Evolutionary conservation across 2,329 filamentous ascomycete species (phyloP).

Genomic region (Emmonsiellopsis sp.): DNA sequence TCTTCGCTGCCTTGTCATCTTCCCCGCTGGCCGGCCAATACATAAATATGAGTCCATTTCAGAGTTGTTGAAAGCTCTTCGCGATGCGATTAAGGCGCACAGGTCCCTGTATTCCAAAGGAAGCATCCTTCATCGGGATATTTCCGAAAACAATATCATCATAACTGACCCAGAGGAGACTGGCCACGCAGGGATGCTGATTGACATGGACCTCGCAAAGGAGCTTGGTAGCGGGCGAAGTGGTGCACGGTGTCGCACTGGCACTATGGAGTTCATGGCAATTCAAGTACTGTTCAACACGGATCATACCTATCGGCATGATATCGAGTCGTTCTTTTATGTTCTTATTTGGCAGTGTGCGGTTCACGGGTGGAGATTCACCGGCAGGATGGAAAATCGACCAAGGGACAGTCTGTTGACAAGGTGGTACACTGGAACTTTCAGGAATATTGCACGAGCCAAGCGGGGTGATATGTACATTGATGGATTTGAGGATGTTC

Average conservation of each 20-base stretch:
- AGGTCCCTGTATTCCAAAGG: constrained; percentile 24
- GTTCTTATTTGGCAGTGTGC: constrained; percentile 16
- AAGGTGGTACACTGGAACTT: constrained; percentile 18
- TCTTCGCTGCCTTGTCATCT: constrained; percentile 23
- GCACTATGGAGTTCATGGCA: constrained; percentile 25
- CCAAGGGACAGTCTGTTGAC: constrained; percentile 4
- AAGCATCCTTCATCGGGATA: constrained; percentile 29
- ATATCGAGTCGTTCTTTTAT: no score
- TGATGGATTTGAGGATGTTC: not conserved
- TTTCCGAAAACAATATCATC: constrained; percentile 33
- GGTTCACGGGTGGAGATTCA: no score
- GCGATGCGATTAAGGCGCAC: constrained; percentile 30
- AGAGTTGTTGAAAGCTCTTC: constrained; percentile 27
- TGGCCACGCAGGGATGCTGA: constrained; percentile 21
- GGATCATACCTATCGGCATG: constrained; percentile 25
- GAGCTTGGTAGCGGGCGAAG: constrained; percentile 13
- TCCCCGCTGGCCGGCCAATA: constrained; percentile 21
- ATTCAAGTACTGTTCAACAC: constrained; percentile 24
- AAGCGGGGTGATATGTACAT: not conserved
- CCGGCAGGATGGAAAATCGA: not conserved
- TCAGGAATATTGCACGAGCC: constrained; percentile 4
- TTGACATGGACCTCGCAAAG: constrained; percentile 27
- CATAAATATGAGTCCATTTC: constrained; percentile 17
- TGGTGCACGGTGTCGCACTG: constrained; percentile 6
- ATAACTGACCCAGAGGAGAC: constrained; percentile 18